Conservation (phyloP, 2,329 filamentous ascomycete genomes). For the Trematosphaeria pertusa region DNA sequence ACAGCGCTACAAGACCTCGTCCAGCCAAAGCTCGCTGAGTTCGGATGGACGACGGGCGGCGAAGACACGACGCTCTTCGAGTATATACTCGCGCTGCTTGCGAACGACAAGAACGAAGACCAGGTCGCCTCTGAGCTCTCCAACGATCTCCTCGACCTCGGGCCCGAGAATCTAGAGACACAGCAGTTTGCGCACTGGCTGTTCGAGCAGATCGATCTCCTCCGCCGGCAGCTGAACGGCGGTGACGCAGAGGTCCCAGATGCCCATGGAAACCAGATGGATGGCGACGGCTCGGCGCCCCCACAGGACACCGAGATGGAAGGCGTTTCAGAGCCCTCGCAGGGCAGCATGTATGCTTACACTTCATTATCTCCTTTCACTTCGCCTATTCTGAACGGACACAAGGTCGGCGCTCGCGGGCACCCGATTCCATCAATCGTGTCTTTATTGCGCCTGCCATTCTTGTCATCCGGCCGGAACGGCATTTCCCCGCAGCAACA, state of each 20-base stretch:
- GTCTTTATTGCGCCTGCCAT: slow-evolving; percentile 1
- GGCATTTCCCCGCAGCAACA: background rate
- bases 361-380: background rate
- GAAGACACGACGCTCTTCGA: slow-evolving; percentile 86
- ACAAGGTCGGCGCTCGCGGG: slow-evolving; percentile 3
- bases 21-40: slow-evolving; percentile 89
- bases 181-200: slow-evolving; percentile 89
- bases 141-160: slow-evolving; percentile 82
- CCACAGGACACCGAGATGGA: slow-evolving; percentile 74
- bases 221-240: slow-evolving; percentile 68
- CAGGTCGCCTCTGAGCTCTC: slow-evolving; percentile 89
- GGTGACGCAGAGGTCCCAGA: slow-evolving; percentile 36
- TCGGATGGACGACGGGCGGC: slow-evolving; percentile 86
- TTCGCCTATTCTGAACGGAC: background rate
- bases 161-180: slow-evolving; percentile 81
- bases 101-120: slow-evolving; percentile 90
- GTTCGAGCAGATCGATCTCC: slow-evolving; percentile 80
- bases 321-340: slow-evolving; percentile 55
- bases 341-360: slow-evolving; percentile 53
- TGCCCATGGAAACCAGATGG: slow-evolving; percentile 29
- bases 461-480: background rate
- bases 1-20: slow-evolving; percentile 82
- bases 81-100: slow-evolving; percentile 97
- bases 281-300: slow-evolving; percentile 39
- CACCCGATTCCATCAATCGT: slow-evolving; percentile 9